Evolutionary conservation across 1,139 yeast species (phyloP), one percentile per base, ranked within the genome.

Genomic region (Pichia sp.): DNA sequence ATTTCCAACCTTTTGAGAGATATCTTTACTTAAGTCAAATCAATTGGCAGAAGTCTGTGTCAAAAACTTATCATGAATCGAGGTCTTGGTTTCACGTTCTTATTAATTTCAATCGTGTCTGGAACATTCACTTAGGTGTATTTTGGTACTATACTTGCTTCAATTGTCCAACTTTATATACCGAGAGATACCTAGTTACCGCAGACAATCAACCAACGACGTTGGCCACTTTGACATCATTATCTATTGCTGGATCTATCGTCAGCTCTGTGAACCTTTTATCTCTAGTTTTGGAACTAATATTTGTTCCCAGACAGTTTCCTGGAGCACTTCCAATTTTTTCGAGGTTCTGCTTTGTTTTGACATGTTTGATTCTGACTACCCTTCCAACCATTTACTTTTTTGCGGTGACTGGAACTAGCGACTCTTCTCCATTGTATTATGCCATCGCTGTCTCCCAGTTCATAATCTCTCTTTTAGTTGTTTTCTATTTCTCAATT

Each of bases 61-160:
- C 66, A 55, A 82, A 82, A 62, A 80, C 85, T 3, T 82, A 77
- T 57, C 71, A 65, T 50, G 87, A 82, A 61, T 68, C 70, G 36
- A 71, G 87, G 64, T 74, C 82, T 12, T 82, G 87, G 87, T 65
- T 76, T 39, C 87, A 82, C 65, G 72, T 74, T 4, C 58, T 81
- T 16, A 71, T 78, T 6, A 79, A 82, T 58, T 82, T 82, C 63
- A 80, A 78, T 63, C 66, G 88, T 55, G 77, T 83, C 30, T 81
- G 85, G 84, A 76, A 79, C 44, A 76, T 82, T 49, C 88, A 83
- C 60, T 63, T 80, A 28, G 70, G 81, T 0, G 67, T 76, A 53
- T 82, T 80, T 59, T 82, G 87, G 87, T 75, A 78, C 49, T 82
- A 75, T 60, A 79, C 83, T 0, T 62, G 78, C 47, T 74, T 72